These are phyloP conservation scores for Coriolopsis trogii DNA, from an alignment of 1,284 basidiomycete species.

Conservation along the genomic window DNA sequence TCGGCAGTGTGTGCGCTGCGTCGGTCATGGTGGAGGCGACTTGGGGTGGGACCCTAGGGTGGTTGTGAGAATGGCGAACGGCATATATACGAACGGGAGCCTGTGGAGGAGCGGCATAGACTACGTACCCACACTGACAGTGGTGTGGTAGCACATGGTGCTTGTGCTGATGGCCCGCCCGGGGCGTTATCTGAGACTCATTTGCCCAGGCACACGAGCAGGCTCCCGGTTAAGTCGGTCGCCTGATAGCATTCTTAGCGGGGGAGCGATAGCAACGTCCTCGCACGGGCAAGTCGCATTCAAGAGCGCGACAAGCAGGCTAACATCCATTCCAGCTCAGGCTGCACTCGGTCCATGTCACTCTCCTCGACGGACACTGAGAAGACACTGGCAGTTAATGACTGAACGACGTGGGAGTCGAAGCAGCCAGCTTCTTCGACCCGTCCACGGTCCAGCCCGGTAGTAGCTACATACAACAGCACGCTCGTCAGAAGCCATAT, in stretches of 20 bases:
- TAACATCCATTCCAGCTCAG: too few species aligned
- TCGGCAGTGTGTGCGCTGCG: constrained; percentile 14
- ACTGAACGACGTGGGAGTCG: too few species aligned
- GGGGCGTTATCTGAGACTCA: constrained; percentile 16
- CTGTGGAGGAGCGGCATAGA: background rate
- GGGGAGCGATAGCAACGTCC: background rate
- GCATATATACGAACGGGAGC: constrained; percentile 14
- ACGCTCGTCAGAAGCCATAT: too few species aligned
- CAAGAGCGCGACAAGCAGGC: too few species aligned
- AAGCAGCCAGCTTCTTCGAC: too few species aligned
- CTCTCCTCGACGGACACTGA: too few species aligned
- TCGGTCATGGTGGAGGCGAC: constrained; percentile 22
- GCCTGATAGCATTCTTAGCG: constrained; percentile 12
- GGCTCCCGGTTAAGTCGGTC: constrained; percentile 1
- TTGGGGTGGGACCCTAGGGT: constrained; percentile 16
- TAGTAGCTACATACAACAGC: too few species aligned
- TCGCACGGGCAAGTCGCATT: background rate
- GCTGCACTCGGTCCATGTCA: too few species aligned
- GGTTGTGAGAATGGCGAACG: constrained; percentile 2
- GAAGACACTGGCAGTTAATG: too few species aligned
- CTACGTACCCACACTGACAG: background rate
- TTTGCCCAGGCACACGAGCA: constrained; percentile 13
- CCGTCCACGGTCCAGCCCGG: too few species aligned
- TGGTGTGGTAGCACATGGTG: constrained; percentile 17
- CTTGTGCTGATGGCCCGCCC: background rate